Evolutionary conservation across 495 filamentous ascomycete genomes (phyloP), one percentile per base, ranked within the genome.

Genomic region (Xylaria flabelliformis): DNA sequence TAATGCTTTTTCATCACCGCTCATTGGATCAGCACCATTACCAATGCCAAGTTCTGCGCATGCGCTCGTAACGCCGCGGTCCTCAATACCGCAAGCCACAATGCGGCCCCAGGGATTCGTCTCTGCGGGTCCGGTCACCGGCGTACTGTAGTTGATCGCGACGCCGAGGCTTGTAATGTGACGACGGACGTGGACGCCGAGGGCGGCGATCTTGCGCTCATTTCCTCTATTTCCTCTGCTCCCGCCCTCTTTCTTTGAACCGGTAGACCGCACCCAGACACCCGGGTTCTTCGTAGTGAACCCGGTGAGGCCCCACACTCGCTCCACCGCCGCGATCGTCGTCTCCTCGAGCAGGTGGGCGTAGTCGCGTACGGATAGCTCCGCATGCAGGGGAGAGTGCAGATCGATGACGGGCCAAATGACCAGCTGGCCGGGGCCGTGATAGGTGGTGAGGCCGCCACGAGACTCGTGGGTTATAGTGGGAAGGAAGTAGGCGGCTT

Each of bases 371-470:
- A 88, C 83, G 21, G 79, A 82, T 39, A 88, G 81, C 44, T 79
- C 71, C 26, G 64, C 51, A 76, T 85, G 81, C 26, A 72, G 44
- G 2, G 74, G 69, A 4, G 83, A 82, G 19, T 76, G 75, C 21
- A 98, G 85, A 77, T 97, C 93, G 26, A 96, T 81, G 50, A 98
- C 89, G 17, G 95, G 93, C 80, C 97, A 99, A 15, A 93, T 90
- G 32, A 97, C 93, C 71, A 95, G 82, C 79, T 99, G 96, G 0
- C 96, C 96, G 0, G 96, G 96, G 0, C 96, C 96, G 78, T 99
- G 96, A 84, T 97, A 99, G 5, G 96, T 98, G 0, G 92, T 95
- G 70, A 96, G 92, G 0, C 96, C 96, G 73, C 96, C 96, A 58
- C 96, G 90, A 9, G 91, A 87, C 7, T 94, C 91, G 67, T 90